Percentiles rank a stretch among this genome's conserved stretches.
Conservation (phyloP, 2,329 filamentous ascomycete species). For the Colletotrichum sp. region DNA sequence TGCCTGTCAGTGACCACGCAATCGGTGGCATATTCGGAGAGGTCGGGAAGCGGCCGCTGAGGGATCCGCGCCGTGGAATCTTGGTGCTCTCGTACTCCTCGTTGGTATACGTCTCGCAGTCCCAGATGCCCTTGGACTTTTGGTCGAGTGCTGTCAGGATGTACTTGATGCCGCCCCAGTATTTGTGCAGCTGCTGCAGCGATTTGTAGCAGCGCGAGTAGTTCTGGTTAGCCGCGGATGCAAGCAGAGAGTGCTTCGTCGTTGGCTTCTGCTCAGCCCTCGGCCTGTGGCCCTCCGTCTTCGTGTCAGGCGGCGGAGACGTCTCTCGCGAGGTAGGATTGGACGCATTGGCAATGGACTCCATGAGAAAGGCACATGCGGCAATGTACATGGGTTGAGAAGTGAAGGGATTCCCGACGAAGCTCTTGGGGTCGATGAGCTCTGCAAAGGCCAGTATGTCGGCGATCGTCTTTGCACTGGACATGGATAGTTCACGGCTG, state of each 20-base stretch:
- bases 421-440: conserved; percentile 83
- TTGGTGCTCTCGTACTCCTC: conserved; percentile 82
- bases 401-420: conserved; percentile 87
- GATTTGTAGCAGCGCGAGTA: conserved; percentile 89
- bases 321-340: conserved; percentile 67
- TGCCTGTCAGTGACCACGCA: conserved; percentile 87
- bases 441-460: conserved; percentile 89
- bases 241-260: conserved; percentile 75
- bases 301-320: conserved; percentile 48
- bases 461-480: conserved; percentile 88
- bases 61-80: conserved; percentile 42
- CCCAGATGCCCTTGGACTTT: conserved; percentile 85
- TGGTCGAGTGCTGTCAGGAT: conserved; percentile 87
- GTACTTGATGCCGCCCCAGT: conserved; percentile 88
- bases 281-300: conserved; percentile 18
- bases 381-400: conserved; percentile 92
- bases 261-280: conserved; percentile 42
- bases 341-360: conserved; percentile 75
- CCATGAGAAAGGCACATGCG: conserved; percentile 86
- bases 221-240: conserved; percentile 83
- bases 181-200: conserved; percentile 78
- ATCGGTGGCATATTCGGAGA: conserved; percentile 63
- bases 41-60: conserved; percentile 45
- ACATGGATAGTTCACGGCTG: conserved; percentile 83
- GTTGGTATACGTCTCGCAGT: conserved; percentile 69